Evolutionary conservation across 1,284 basidiomycete species (phyloP), one percentile per base, ranked within the genome.

Genomic region (Omphalotus olearius): DNA sequence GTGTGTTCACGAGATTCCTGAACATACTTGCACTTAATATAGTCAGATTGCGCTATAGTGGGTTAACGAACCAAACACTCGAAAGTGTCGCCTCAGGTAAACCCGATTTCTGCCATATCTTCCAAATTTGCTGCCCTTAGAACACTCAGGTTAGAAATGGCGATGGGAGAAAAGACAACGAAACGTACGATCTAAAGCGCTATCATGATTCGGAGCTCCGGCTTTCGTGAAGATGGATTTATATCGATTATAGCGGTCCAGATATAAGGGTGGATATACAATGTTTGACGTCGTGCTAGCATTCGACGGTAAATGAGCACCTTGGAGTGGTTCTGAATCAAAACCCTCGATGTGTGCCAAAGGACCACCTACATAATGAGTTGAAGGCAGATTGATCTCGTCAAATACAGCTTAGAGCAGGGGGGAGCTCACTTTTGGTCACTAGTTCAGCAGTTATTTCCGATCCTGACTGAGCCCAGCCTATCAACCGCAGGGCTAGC

Each of bases 401-500:
- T 23, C 23, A 23, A 23, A 23, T 23, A 5, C 5, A 59, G 4
- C 64, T 57, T 54, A 46, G 13, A 58, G 57, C 13, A 49, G 39
- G 17, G 16, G 14, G 13, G 16, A 20, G 35, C 1, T 30, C 44
- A 71, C 71, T 55, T 56, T 62, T 63, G 1, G 64, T 56, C 37
- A 67, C 56, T 17, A 69, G 55, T 2, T 62, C 59, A 36, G 68
- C 65, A 23, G 64, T 66, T 11, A 71, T 62, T 25, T 62, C 55
- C 53, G 71, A 67, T 18, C 79, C 78, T 18, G 71, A 69, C 64
- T 86, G 83, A 4, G 80, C 72, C 69, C 80, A 79, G 3, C 76
- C 80, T 53, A 85, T 82, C 17, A 85, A 63, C 26, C 83, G 66
- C 42, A 82, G 69, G 0, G 80, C 81, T 40, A 75, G 68, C 51